These are phyloP conservation scores for Quercus berberidifolia DNA, from an alignment of 306 rosid genomes.

Conservation along the genomic window DNA sequence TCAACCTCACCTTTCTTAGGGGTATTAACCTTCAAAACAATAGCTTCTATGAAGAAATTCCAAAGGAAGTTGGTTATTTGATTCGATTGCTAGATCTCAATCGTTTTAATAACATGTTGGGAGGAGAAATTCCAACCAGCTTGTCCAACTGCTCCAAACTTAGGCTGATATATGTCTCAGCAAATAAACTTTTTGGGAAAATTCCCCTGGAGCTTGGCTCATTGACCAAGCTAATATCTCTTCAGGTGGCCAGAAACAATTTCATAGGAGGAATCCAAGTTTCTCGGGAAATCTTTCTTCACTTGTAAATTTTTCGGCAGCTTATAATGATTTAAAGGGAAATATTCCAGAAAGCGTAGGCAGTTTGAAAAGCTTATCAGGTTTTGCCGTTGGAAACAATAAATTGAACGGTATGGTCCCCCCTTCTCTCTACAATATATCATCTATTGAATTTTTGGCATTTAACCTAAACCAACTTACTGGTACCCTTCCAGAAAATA, in stretches of 20 bases:
- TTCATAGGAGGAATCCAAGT: constrained; percentile 12
- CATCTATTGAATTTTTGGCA: constrained; percentile 14
- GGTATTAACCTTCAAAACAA: too few species aligned
- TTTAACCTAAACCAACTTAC: background rate
- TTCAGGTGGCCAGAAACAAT: background rate
- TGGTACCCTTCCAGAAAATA: constrained; percentile 26
- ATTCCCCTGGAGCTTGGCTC: constrained; percentile 13
- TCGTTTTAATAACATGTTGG: too few species aligned
- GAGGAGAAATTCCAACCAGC: too few species aligned
- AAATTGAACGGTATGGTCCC: constrained; percentile 26
- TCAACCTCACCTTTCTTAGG: too few species aligned
- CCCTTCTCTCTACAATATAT: constrained; percentile 29
- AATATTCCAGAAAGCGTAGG: constrained; percentile 29
- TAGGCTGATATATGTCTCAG: background rate
- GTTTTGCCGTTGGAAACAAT: background rate
- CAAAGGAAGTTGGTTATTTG: too few species aligned
- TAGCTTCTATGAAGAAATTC: too few species aligned
- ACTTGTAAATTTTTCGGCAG: accelerated
- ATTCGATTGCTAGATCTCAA: too few species aligned
- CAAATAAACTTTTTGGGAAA: constrained; percentile 2
- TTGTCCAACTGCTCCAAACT: constrained; percentile 2
- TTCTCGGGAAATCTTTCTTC: constrained; percentile 14
- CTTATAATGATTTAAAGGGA: constrained; percentile 14
- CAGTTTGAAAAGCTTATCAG: background rate
- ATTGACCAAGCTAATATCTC: background rate